phyloP scores from a whole-genome alignment of 225 moss, liverwort and hornwort species.

The Bryum argenteum region DNA sequence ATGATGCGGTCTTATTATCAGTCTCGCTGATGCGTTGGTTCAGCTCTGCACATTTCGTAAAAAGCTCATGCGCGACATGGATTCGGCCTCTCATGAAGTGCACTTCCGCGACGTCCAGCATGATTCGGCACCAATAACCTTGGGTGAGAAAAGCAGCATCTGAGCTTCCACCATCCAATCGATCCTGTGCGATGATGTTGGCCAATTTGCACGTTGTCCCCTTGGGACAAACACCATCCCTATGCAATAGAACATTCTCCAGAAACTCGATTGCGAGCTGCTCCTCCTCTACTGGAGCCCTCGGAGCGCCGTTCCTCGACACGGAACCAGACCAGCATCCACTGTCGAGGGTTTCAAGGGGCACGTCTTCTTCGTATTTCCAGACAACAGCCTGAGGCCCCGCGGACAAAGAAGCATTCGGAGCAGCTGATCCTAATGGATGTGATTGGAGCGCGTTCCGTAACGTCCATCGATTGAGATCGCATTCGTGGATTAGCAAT shows the following conservation, averaged over 20 bases:
- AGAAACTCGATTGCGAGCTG: slow-evolving; percentile 78
- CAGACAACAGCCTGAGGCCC: slow-evolving; percentile 58
- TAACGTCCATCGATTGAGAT: slow-evolving; percentile 91
- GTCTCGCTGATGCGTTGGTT: slow-evolving; percentile 33
- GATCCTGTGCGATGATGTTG: slow-evolving; percentile 31
- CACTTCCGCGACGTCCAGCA: slow-evolving; percentile 93
- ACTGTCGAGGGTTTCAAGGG: slow-evolving; percentile 39
- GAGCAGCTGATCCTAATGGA: slow-evolving; percentile 86
- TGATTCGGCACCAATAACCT: slow-evolving; percentile 69
- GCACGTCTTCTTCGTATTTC: slow-evolving; percentile 62
- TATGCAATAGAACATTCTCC: slow-evolving; percentile 63
- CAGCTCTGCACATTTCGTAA: slow-evolving; percentile 73
- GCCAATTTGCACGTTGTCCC: slow-evolving; percentile 37
- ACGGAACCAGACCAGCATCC: slow-evolving; percentile 45
- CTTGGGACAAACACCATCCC: slow-evolving; percentile 39
- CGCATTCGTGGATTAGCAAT: slow-evolving; percentile 76
- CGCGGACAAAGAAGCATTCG: slow-evolving; percentile 66
- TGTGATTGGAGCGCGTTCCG: slow-evolving; percentile 82
- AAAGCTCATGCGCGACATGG: slow-evolving; percentile 74
- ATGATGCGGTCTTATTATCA: slow-evolving; percentile 40
- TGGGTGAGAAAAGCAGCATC: slow-evolving; percentile 44
- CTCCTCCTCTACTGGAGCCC: slow-evolving; percentile 68
- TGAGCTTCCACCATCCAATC: slow-evolving; percentile 25
- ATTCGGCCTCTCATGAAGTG: slow-evolving; percentile 98
- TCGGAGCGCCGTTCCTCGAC: slow-evolving; percentile 37